Percentiles rank a stretch among this genome's conserved stretches.
phyloP scores from a whole-genome alignment of 495 filamentous ascomycete genomes.

The Bryoglossum gracile region DNA sequence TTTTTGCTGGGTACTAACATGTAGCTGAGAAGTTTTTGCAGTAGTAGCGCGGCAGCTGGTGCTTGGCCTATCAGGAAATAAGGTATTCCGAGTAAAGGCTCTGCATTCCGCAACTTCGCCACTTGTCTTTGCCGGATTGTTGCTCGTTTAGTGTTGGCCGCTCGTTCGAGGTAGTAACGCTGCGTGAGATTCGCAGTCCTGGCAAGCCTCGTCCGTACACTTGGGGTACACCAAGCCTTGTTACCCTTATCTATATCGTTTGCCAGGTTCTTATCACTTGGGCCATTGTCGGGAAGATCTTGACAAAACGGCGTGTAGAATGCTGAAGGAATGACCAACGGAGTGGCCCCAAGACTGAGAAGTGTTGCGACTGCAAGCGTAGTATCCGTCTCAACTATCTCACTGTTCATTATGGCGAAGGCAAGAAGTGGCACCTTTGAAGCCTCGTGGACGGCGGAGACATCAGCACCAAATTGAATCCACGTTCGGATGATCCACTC shows the following conservation, averaged over 20 bases:
- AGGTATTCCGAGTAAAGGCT: constrained; percentile 33
- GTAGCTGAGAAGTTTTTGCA: constrained; percentile 29
- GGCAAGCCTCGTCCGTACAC: constrained; percentile 21
- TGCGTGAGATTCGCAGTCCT: constrained; percentile 37
- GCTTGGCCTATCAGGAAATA: constrained; percentile 43
- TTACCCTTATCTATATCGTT: constrained; percentile 9
- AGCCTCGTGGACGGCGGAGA: constrained; percentile 24
- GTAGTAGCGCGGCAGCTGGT: constrained; percentile 29
- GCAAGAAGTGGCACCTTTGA: constrained; percentile 35
- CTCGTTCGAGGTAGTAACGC: constrained; percentile 36
- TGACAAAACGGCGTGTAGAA: constrained; percentile 27
- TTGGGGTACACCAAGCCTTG: constrained; percentile 20
- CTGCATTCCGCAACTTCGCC: constrained; percentile 26
- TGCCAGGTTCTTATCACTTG: constrained; percentile 6
- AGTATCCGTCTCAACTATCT: constrained; percentile 29
- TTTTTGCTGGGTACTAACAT: constrained; percentile 18
- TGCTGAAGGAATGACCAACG: constrained; percentile 27
- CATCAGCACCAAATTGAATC: constrained; percentile 31
- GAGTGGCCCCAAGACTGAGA: constrained; percentile 34
- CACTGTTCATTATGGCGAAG: constrained; percentile 34
- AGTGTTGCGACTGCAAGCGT: constrained; percentile 30
- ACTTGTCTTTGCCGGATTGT: constrained; percentile 31
- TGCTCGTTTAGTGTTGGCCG: constrained; percentile 23
- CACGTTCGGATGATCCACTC: constrained; percentile 30
- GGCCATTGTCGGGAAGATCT: constrained; percentile 22